These are phyloP conservation scores for Austroboletus niveus DNA, from an alignment of 1,284 basidiomycete species.

Conservation along the genomic window DNA sequence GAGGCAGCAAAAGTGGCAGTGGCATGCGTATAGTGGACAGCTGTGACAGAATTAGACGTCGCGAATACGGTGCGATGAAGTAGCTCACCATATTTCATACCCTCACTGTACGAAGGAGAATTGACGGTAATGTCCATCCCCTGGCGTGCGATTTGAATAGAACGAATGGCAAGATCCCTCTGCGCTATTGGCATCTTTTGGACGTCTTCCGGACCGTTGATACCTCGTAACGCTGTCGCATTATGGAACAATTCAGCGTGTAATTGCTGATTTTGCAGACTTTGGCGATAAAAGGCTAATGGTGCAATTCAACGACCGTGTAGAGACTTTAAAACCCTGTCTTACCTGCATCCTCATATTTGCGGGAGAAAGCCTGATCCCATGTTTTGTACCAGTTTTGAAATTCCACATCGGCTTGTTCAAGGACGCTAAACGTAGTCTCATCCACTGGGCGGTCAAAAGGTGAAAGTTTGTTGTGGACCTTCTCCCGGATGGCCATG, in stretches of 20 bases:
- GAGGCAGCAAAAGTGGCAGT: constrained; percentile 91
- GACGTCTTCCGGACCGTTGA: constrained; percentile 75
- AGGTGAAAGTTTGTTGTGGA: constrained; percentile 68
- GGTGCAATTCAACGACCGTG: constrained; percentile 1
- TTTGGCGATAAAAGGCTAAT: constrained; percentile 78
- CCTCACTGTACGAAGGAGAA: constrained; percentile 80
- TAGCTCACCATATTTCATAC: constrained; percentile 79
- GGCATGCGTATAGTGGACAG: constrained; percentile 86
- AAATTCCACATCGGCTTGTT: constrained; percentile 66
- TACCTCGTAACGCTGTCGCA: constrained; percentile 71
- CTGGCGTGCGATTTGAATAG: constrained; percentile 68
- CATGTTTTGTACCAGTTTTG: constrained; percentile 71
- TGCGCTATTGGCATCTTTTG: constrained; percentile 71
- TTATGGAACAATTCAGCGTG: constrained; percentile 82
- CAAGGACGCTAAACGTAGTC: constrained; percentile 61
- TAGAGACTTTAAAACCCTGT: not conserved
- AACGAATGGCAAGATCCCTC: constrained; percentile 65
- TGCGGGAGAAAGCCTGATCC: constrained; percentile 77
- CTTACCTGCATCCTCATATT: constrained; percentile 77
- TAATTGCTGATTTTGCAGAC: constrained; percentile 75
- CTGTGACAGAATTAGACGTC: constrained; percentile 38
- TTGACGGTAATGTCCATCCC: constrained; percentile 73
- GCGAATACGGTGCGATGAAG: not conserved
- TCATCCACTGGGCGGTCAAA: constrained; percentile 68
- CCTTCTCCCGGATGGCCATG: constrained; percentile 75